phyloP scores from a whole-genome alignment of 768 basidiomycete species.

The Leccinum fibrillosum region DNA sequence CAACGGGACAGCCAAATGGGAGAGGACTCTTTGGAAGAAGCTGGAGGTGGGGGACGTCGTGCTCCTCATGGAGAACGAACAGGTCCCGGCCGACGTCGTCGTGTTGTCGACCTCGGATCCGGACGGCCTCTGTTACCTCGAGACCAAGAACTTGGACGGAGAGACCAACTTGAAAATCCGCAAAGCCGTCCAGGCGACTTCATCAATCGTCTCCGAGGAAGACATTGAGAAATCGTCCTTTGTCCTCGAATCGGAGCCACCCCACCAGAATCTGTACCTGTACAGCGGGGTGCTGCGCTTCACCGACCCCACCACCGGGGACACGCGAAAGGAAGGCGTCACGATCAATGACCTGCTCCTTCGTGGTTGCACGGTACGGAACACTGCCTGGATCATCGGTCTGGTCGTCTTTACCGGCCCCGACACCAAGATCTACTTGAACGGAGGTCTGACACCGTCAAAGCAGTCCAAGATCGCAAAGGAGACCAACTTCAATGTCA shows the following conservation, averaged over 20 bases:
- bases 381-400: conserved; percentile 90
- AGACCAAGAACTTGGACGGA: conserved; percentile 97
- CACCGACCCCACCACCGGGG: conserved; percentile 48
- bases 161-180: conserved; percentile 96
- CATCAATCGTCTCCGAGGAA: conserved; percentile 76
- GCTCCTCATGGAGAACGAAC: conserved; percentile 87
- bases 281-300: conserved; percentile 87
- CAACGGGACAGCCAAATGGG: conserved; percentile 80
- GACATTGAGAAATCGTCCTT: conserved; percentile 87
- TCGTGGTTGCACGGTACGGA: conserved; percentile 85
- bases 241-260: conserved; percentile 87
- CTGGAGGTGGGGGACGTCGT: conserved; percentile 97
- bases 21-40: conserved; percentile 98
- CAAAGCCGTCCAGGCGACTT: conserved; percentile 70
- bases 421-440: conserved; percentile 91
- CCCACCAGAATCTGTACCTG: conserved; percentile 88
- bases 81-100: conserved; percentile 93
- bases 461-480: conserved; percentile 97
- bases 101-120: conserved; percentile 90
- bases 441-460: conserved; percentile 91
- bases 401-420: conserved; percentile 92
- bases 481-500: conserved; percentile 97
- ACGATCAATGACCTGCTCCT: conserved; percentile 92
- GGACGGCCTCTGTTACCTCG: conserved; percentile 90
- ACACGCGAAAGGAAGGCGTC: conserved; percentile 62